Evolutionary conservation across 2,329 filamentous ascomycete species (phyloP), one percentile per base, ranked within the genome.

Genomic region (Chaetomiaceae sp.): DNA sequence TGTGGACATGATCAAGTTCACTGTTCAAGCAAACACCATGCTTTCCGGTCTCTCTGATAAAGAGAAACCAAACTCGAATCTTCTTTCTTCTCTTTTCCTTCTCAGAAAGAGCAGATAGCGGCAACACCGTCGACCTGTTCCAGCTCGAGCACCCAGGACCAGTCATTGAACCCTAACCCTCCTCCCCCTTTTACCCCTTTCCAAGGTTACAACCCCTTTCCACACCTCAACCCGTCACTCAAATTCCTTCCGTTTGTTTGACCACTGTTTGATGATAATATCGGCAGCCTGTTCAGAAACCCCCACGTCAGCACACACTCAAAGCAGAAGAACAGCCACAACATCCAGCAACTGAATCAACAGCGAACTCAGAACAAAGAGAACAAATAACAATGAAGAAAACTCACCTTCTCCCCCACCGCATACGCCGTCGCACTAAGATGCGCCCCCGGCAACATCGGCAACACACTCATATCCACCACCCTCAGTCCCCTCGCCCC

Each of bases 381-480:
- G 14, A 40, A n/a, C 23, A 40, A 19, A 25, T 4, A 31, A 23
- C 3, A 7, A n/a, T 20, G 3, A 37, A 19, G 9, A 25, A 17
- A 36, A 46, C 51, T 31, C 31, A 53, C 57, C 56, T 61, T 61
- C 50, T 61, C 61, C 1, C 50, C 60, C 33, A 61, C 49, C 8
- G 60, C 57, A 55, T 61, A 62, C 27, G 54, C 55, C 34, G 56
- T 60, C 45, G 55, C 52, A 27, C 58, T 60, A 33, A 58, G 20
- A 42, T 61, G 59, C 31, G 53, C 53, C 14, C 31, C 53, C 22
- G 54, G 53, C 22, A 58, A 14, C 22, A 63, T 19, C 14, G 61
- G 60, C 47, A 62, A 22, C 2, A 62, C 40, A 27, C 62, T 61
- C 39, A 57, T 56, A 47, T 62, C 60, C 34, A 57, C 59, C 17